Base-by-base conservation (phyloP, 106 monocot genomes). In the Agapanthus africanus region DNA sequence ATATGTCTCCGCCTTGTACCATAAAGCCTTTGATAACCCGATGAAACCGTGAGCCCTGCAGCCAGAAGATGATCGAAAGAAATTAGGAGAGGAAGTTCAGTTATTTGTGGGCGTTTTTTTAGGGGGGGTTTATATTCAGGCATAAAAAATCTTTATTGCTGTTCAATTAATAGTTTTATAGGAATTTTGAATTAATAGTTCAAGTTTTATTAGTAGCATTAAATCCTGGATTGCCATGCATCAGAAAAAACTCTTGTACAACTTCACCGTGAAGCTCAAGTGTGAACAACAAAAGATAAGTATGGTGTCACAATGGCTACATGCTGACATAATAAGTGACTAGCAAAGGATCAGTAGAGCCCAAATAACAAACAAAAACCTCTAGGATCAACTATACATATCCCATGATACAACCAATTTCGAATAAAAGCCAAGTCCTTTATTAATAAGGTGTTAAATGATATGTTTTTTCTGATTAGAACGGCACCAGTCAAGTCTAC, bases 1-100 rank as follows among this genome's bases (percentile, higher is more conserved):
- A 89, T 42, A 89, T 86, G 56, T 93, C 93, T 25, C 93, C 93
- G 41, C 93, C 93, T 89, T 93, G 92, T 54, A 93, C 62, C 93
- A 93, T 89, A 67, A 86, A 93, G 41, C 89, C 89, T 70, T 89
- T 93, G 32, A 89, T 78, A 23, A 89, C 77, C 6, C 93, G 93
- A 70, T 93, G 93, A 75, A 93, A 89, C 22, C 74, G 67, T 22
- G 81, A 70, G 15, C 93, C 93, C 93, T 93, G 83, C 21, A 75
- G 68, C 47, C 28, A 71, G 23, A 22, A 67, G 18, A 44, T 50
- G 8, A 54, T 56, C 31, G 2, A 49, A 40, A 41, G n/a, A n/a
- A n/a, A 34, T 35, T 34, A 61, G 18, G 6, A 30, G 16, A 32
- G 13, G 56, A 11, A 26, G 26, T 28, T 27, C 28, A 23, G 11